Base-by-base conservation (phyloP, 2,329 filamentous ascomycete species). In the Metarhizium brunneum region DNA sequence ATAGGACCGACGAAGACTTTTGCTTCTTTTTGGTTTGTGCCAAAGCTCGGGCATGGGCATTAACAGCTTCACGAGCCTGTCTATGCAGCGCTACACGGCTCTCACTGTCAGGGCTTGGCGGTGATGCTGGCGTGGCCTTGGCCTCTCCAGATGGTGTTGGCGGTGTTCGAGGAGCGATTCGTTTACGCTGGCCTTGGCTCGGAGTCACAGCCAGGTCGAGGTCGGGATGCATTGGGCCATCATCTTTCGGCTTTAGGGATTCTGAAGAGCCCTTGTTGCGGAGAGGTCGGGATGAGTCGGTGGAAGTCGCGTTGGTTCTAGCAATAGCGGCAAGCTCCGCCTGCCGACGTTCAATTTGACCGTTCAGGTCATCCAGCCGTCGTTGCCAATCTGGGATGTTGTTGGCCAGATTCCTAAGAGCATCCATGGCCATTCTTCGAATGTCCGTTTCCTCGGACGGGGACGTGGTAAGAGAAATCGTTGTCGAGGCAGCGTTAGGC, bases 341-440 rank as follows among this genome's bases (percentile, higher is more conserved):
- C 71, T 86, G 83, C 57, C 83, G 81, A 63, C 79, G 73, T 57
- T 82, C 77, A 57, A 86, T 83, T 66, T 86, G 78, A 57, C 74
- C 73, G 63, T 76, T 83, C 56, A 86, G 75, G 53, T 84, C 78
- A 58, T 84, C 79, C 48, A 86, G 75, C 25, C 80, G 76, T 57
- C 71, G 71, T 42, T 80, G 71, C 83, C 83, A 86, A 65, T 79
- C 76, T 16, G 83, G 83, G 47, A 84, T 74, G 57, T 83, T 81
- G 60, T 67, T 72, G 54, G 74, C 72, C 42, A 86, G 72, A 57
- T 76, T 77, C 54, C 72, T 76, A 54, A 86, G 69, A 32, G 82
- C 78, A 57, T 85, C 83, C 70, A 81, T 79, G 58, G 74, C 72
- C 71, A 74, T 73, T 53, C 65, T 63, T 62, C 61, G 59, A 55